Conservation (phyloP, 2,329 filamentous ascomycete genomes). For the Fusarium buxicola region DNA sequence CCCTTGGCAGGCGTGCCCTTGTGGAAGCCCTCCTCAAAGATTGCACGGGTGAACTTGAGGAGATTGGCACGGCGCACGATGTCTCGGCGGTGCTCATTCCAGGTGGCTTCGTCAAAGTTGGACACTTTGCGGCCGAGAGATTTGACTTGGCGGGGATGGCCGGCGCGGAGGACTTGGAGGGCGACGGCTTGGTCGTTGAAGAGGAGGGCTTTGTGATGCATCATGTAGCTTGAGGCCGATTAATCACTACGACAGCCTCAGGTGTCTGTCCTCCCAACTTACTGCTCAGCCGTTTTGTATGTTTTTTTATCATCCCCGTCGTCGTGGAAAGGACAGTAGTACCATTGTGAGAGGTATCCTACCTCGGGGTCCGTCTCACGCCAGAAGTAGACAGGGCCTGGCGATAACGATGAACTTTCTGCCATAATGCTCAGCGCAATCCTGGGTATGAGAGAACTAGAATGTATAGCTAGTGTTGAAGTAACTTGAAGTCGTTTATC, state of each 20-base stretch:
- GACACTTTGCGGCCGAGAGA: conserved; percentile 66
- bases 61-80: conserved; percentile 70
- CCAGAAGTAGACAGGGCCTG: conserved; percentile 59
- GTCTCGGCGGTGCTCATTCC: conserved; percentile 61
- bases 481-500: not conserved
- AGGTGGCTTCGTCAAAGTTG: conserved; percentile 62
- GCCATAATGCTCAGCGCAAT: conserved; percentile 12
- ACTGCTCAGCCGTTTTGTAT: conserved; percentile 66
- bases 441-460: not conserved
- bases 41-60: conserved; percentile 67
- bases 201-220: conserved; percentile 64
- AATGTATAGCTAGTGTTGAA: not conserved
- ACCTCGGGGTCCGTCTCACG: conserved; percentile 58
- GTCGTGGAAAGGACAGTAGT: conserved; percentile 61
- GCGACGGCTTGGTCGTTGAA: conserved; percentile 60
- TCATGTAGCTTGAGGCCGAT: too few species aligned
- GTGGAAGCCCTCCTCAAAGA: conserved; percentile 46
- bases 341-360: conserved; percentile 75
- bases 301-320: conserved; percentile 50
- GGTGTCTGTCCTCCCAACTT: too few species aligned
- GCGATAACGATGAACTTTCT: conserved; percentile 9
- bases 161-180: conserved; percentile 60
- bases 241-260: too few species aligned
- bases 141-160: conserved; percentile 61
- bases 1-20: conserved; percentile 39